Evolutionary conservation across 202 grass and related monocot species (phyloP), one percentile per base, ranked within the genome.

Genomic region (Saccharum hybrid): DNA sequence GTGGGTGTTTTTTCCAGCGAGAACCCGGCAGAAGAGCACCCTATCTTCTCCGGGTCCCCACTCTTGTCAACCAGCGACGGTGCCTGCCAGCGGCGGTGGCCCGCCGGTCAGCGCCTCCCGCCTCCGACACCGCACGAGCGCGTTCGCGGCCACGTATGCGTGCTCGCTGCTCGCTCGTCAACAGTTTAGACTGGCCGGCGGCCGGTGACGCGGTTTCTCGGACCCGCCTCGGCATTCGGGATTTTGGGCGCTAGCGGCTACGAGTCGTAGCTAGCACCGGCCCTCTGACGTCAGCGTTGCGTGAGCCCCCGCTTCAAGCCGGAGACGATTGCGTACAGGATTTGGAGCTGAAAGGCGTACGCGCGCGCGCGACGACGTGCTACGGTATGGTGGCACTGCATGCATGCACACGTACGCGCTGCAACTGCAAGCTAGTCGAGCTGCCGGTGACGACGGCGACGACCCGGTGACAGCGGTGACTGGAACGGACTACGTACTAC

Each of bases 51-150:
- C 41, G 62, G 42, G 77, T 79, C 77, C 77, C 63, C 63, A 79
- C 45, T 6, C 10, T 48, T 33, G 76, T 45, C 64, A 68, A 56
- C 77, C 39, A 30, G 59, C 13, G 59, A 31, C 28, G 28, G n/a
- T n/a, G n/a, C n/a, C n/a, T n/a, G n/a, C n/a, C n/a, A n/a, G n/a
- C n/a, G n/a, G n/a, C n/a, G n/a, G 0, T 76, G 76, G 76, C 76
- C 69, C 80, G 15, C 80, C 69, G 28, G 80, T 46, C 80, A 49
- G 68, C 38, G 26, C 1, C 80, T 73, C 68, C 68, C 15, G 40
- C 68, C 69, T 57, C 81, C 68, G 56, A 46, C 78, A 7, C 68
- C 1, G 21, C 48, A 26, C 68, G 40, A 7, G 2, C 42, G 2
- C 42, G 42, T 42, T 10, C 10, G 42, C 11, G 8, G 19, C 9